Conservation (phyloP, 345 rosid species). For the Excoecaria agallocha region DNA sequence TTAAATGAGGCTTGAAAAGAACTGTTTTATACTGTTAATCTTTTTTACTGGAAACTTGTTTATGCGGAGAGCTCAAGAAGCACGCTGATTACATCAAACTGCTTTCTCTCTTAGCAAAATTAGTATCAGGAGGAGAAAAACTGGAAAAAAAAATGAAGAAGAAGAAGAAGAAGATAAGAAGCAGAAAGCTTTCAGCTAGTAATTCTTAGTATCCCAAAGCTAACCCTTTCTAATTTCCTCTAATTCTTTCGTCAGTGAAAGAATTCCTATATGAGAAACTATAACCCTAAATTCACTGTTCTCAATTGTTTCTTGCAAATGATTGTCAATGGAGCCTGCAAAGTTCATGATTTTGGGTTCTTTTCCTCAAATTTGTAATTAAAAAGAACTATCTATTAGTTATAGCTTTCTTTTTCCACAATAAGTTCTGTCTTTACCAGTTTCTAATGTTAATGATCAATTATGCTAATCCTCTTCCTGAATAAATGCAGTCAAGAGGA, state of each 20-base stretch:
- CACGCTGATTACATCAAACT: neutral
- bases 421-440: neutral
- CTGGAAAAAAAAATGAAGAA: no score
- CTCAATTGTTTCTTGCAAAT: neutral
- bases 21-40: neutral
- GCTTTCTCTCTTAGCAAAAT: neutral
- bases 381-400: neutral
- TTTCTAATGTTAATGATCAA: neutral
- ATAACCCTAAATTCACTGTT: no score
- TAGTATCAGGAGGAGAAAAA: no score
- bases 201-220: no score
- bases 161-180: no score
- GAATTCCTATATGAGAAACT: no score
- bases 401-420: neutral
- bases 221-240: no score
- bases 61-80: neutral
- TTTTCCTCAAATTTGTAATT: neutral
- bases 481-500: conserved; percentile 73
- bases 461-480: neutral
- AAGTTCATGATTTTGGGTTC: neutral
- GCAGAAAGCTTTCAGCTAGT: no score
- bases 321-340: neutral
- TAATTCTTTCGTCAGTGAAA: no score
- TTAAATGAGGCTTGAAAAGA: no score
- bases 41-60: neutral